Percentiles rank a stretch among this genome's conserved stretches.
phyloP scores from a whole-genome alignment of 1,284 basidiomycete genomes.

The Naganishia albida region DNA sequence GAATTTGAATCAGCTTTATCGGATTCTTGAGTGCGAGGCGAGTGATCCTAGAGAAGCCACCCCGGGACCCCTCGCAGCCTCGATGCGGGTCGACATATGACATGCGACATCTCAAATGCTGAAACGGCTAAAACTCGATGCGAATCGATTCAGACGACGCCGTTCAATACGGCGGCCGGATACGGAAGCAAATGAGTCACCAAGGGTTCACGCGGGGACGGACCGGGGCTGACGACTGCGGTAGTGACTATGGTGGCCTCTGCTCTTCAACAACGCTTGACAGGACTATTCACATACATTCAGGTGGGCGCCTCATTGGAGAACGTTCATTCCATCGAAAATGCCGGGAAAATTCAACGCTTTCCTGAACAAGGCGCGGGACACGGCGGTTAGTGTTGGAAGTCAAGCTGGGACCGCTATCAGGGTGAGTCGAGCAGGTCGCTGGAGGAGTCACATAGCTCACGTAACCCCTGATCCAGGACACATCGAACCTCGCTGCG shows the following conservation, averaged over 20 bases:
- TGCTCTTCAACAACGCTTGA: background rate
- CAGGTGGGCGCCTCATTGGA: too few species aligned
- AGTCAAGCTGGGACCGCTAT: conserved; percentile 41
- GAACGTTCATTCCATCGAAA: background rate
- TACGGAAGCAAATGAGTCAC: conserved; percentile 9
- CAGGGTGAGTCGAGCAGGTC: conserved; percentile 37
- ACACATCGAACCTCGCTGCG: conserved; percentile 9
- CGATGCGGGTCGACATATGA: too few species aligned
- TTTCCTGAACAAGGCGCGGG: conserved; percentile 41
- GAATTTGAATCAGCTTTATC: too few species aligned
- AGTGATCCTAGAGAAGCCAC: too few species aligned
- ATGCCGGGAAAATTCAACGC: conserved; percentile 31
- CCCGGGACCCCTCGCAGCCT: too few species aligned
- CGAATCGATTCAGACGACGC: too few species aligned
- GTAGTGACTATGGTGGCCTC: too few species aligned
- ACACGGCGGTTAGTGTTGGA: conserved; percentile 37
- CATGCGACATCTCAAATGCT: too few species aligned
- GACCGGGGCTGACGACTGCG: background rate
- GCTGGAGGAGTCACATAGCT: background rate
- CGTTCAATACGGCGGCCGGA: background rate
- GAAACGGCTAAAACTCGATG: too few species aligned
- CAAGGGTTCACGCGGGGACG: background rate
- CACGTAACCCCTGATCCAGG: background rate
- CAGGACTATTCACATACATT: background rate
- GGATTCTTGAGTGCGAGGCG: too few species aligned